Evolutionary conservation across 129 eudicot species (phyloP).

Genomic region (Flaveria ramosissima): DNA sequence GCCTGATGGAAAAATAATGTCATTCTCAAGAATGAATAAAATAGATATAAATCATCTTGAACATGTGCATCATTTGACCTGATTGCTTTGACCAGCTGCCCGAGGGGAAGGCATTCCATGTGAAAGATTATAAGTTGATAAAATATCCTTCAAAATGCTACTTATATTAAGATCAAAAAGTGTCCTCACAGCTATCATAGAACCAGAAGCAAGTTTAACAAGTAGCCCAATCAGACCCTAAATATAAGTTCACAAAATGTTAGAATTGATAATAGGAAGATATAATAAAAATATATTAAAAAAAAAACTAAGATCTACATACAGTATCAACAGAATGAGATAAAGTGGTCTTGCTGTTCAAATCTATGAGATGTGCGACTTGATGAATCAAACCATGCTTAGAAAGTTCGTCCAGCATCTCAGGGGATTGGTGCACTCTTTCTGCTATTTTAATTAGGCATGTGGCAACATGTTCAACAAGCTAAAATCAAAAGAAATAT

Average conservation of each 20-base stretch:
- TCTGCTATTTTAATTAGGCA: conserved; percentile 79
- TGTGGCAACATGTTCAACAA: conserved; percentile 86
- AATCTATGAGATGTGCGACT: conserved; percentile 63
- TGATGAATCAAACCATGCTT: conserved; percentile 81
- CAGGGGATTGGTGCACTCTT: conserved; percentile 51
- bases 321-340: conserved; percentile 68
- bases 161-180: conserved; percentile 83
- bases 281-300: not conserved
- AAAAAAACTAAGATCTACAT: conserved; percentile 31
- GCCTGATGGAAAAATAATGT: conserved; percentile 42
- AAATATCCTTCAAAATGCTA: conserved; percentile 60
- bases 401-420: conserved; percentile 75
- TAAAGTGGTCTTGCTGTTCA: conserved; percentile 65
- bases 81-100: conserved; percentile 53
- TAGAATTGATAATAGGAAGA: not conserved
- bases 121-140: conserved; percentile 55
- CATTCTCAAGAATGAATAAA: conserved; percentile 9
- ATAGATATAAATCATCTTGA: conserved; percentile 3
- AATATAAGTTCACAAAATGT: conserved; percentile 20
- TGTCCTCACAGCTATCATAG: conserved; percentile 62
- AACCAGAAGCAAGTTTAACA: conserved; percentile 84
- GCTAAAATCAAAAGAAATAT: conserved; percentile 46
- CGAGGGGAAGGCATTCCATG: conserved; percentile 66
- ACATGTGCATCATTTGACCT: conserved; percentile 40
- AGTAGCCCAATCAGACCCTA: conserved; percentile 85